Evolutionary conservation across 2,329 filamentous ascomycete genomes (phyloP).

Genomic region (Pestalotiopsis fici): DNA sequence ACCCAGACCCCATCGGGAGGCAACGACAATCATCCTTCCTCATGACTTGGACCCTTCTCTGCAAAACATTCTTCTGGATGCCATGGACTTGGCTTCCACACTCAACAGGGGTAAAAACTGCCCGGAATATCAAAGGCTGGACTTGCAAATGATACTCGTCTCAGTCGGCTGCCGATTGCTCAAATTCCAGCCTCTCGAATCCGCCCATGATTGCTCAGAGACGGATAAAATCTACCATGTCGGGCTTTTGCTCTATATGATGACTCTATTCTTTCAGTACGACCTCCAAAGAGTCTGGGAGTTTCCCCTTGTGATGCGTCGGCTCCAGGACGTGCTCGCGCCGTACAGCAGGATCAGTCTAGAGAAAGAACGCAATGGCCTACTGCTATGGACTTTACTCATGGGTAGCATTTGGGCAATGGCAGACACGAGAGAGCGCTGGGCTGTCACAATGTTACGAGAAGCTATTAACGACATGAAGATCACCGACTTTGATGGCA

Average conservation of each 20-base stretch:
- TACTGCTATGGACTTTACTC: background rate
- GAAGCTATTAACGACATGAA: background rate
- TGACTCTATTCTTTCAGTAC: constrained; percentile 1
- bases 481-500: background rate
- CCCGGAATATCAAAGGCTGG: background rate
- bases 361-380: background rate
- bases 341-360: background rate
- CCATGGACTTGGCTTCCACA: background rate
- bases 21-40: background rate
- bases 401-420: constrained; percentile 3
- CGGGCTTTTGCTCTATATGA: background rate
- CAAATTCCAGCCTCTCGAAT: background rate
- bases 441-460: background rate
- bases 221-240: background rate
- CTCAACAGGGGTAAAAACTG: background rate
- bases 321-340: background rate
- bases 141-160: background rate
- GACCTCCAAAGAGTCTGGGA: background rate
- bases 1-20: background rate
- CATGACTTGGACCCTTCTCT: background rate
- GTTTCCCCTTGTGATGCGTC: background rate
- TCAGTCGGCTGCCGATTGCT: background rate
- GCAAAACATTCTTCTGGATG: background rate
- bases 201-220: background rate
- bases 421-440: background rate